These are phyloP conservation scores for Climacium dendroides DNA, from an alignment of 225 moss, liverwort and hornwort species.

Conservation along the genomic window DNA sequence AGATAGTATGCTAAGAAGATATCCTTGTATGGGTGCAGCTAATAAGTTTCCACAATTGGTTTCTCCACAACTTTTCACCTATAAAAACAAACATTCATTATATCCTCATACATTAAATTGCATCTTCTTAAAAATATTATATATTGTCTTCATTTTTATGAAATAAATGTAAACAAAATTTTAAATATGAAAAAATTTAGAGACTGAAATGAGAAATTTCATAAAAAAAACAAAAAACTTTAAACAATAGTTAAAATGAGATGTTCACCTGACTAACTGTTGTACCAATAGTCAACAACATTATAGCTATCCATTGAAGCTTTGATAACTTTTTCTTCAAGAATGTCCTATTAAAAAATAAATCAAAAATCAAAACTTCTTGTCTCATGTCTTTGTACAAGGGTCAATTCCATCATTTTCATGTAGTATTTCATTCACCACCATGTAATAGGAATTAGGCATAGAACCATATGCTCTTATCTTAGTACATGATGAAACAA, in stretches of 20 bases:
- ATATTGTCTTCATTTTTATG: not conserved
- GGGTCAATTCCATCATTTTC: not conserved
- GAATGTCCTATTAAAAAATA: slow-evolving; percentile 22
- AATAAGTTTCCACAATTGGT: slow-evolving; percentile 48
- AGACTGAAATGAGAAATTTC: not conserved
- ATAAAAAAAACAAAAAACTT: not conserved
- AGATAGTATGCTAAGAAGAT: slow-evolving; percentile 64
- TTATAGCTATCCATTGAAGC: slow-evolving; percentile 87
- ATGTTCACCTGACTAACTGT: slow-evolving; percentile 68
- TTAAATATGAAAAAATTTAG: not conserved
- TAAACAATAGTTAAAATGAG: not conserved
- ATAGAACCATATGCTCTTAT: not conserved
- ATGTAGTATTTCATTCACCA: not conserved
- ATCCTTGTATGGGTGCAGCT: slow-evolving; percentile 85
- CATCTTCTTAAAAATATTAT: too few species aligned
- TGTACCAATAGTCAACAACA: slow-evolving; percentile 69
- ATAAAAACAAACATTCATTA: not conserved
- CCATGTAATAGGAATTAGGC: not conserved
- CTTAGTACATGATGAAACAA: not conserved
- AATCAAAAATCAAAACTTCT: not conserved
- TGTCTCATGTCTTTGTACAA: not conserved
- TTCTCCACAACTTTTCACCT: slow-evolving; percentile 90
- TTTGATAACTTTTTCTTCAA: slow-evolving; percentile 61
- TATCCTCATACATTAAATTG: not conserved
- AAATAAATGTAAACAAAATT: not conserved